These are phyloP conservation scores for Fusarium camptoceras DNA, from an alignment of 2,329 filamentous ascomycete genomes.

Conservation along the genomic window DNA sequence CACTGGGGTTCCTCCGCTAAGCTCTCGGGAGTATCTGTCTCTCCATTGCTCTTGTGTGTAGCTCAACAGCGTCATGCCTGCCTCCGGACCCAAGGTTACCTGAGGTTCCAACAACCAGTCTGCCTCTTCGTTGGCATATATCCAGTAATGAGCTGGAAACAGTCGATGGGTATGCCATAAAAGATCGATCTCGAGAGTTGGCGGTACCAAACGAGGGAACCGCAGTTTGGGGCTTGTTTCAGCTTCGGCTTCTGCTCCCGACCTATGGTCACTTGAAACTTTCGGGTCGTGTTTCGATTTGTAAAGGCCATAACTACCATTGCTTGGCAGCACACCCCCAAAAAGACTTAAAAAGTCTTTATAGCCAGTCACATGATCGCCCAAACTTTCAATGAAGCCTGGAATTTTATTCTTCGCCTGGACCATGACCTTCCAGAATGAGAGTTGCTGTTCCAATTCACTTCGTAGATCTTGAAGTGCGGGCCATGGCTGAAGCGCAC, in stretches of 20 bases:
- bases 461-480: background rate
- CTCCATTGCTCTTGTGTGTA: background rate
- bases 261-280: rapidly evolving
- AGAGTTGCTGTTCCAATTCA: background rate
- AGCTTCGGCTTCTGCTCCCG: background rate
- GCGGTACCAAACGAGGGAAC: background rate
- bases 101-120: background rate
- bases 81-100: rapidly evolving
- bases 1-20: background rate
- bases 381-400: rapidly evolving
- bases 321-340: background rate
- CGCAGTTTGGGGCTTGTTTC: too few species aligned
- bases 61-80: rapidly evolving
- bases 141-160: background rate
- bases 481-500: constrained; percentile 2
- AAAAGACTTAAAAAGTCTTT: background rate
- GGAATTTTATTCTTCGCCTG: rapidly evolving
- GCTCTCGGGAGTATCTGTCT: rapidly evolving
- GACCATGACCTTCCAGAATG: background rate
- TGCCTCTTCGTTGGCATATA: background rate
- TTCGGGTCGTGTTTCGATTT: constrained; percentile 3
- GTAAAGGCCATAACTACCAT: background rate
- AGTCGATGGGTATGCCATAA: constrained; percentile 10
- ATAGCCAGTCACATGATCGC: background rate
- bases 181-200: background rate